Evolutionary conservation across 768 basidiomycete species (phyloP), one percentile per base, ranked within the genome.

Genomic region (Candolleomyces efflorescens): DNA sequence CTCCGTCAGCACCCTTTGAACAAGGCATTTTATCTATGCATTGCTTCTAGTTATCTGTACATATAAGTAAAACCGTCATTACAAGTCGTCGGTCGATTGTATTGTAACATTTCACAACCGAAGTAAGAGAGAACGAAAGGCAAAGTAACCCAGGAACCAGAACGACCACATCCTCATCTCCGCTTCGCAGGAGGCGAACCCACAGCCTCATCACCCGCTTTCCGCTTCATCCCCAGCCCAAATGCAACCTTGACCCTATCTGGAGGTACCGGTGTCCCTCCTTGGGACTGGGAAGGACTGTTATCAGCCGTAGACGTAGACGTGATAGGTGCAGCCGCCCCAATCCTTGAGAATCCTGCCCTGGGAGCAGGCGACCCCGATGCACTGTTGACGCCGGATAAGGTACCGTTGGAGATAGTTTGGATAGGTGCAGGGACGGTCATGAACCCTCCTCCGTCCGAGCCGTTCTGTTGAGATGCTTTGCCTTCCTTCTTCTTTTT

Each of bases 401-500:
- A 81, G 37, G 69, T 73, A n/a, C 78, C 78, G 63, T 80, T 77
- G 15, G 71, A 69, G 50, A 73, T 61, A 37, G 74, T 54, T 54
- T 76, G 54, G 60, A 74, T 75, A 0, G 86, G 82, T 18, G 83
- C 84, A 50, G 87, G 87, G 1, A 91, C 70, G 1, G 87, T 89
- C 72, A 90, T 87, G 66, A 92, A 89, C 7, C 87, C 88, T 0
- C 77, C 72, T 0, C 77, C 72, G 41, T 80, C 78, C n/a, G n/a
- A n/a, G 5, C 71, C 74, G 36, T 69, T 68, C 56, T 81, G 80
- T 22, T 80, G 75, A 0, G 73, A 71, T 36, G 71, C 73, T 68
- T 85, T 90, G 48, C 73, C 79, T 58, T 88, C 87, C 67, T 90
- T 92, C 76, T 92, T 92, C 70, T 85, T 87, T 71, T 90, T 91